Base-by-base conservation (phyloP, 441 rosid species). In the Mallotus repandus region DNA sequence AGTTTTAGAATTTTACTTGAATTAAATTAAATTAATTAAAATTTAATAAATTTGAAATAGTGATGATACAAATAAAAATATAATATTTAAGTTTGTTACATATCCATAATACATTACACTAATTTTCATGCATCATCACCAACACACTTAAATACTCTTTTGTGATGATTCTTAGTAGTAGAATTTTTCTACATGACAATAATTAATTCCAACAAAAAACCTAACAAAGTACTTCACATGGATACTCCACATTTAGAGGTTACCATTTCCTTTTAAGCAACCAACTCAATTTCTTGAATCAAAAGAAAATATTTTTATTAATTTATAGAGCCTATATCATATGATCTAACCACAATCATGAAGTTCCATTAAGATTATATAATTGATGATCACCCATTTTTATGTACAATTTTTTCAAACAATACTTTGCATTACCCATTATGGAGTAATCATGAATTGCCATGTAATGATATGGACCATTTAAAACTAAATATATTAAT, bases 201-300 rank as follows among this genome's bases (percentile, higher is more conserved):
- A 38, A 65, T 62, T 69, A 69, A 29, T 55, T 60, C 76, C 73
- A 52, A 25, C 50, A 0, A 35, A 4, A 29, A 69, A 65, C 63
- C 54, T 38, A 35, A 54, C n/a, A 22, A 69, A n/a, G n/a, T n/a
- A n/a, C n/a, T n/a, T n/a, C n/a, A n/a, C n/a, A n/a, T n/a, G n/a
- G n/a, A n/a, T n/a, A n/a, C n/a, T 70, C 81, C 85, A 80, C 67
- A 57, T 75, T 78, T 50, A 49, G 55, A 77, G 85, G 83, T 55
- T 48, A 32, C n/a, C 29, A 62, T 67, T 69, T 69, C 45, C 3
- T 55, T 50, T 9, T 48, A 71, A 43, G 16, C 21, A 64, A 18
- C n/a, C 22, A 38, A 46, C 14, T n/a, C 45, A 10, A 45, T 19
- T 64, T 45, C 54, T 45, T 18, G 25, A 41, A 38, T 63, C 67